Percentiles rank a stretch among this genome's conserved stretches.
Conservation (phyloP, 352 stramenopile genomes). For the Phytophthora melonis region DNA sequence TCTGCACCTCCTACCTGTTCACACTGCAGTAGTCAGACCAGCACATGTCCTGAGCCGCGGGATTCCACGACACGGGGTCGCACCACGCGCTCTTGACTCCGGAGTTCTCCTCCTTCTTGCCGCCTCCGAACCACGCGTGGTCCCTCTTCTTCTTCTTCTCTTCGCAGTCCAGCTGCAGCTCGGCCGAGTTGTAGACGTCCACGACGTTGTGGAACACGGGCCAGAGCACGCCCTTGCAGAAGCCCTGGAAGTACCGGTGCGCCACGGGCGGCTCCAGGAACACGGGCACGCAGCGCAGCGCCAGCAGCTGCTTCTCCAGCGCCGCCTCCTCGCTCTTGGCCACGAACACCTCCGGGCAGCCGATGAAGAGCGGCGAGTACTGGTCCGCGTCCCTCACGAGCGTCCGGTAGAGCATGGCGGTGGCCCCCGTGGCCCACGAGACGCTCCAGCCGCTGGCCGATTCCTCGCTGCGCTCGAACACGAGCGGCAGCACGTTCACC, state of each 20-base stretch:
- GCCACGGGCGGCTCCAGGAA: conserved; percentile 92
- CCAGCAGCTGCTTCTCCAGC: conserved; percentile 80
- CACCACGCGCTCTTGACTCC: conserved; percentile 52
- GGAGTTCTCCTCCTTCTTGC: conserved; percentile 15
- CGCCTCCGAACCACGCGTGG: conserved; percentile 20
- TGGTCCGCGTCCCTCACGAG: conserved; percentile 60
- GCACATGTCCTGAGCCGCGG: conserved; percentile 77
- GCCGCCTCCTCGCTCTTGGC: conserved; percentile 61
- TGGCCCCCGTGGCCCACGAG: conserved; percentile 78
- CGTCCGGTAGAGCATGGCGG: conserved; percentile 81
- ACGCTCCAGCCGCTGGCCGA: conserved; percentile 59
- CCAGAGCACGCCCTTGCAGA: conserved; percentile 98
- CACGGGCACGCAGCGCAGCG: conserved; percentile 96
- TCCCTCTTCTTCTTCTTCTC: conserved; percentile 3
- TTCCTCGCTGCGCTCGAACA: conserved; percentile 66
- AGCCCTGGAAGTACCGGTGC: conserved; percentile 91
- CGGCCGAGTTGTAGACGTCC: conserved; percentile 94
- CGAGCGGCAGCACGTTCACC: conserved; percentile 80
- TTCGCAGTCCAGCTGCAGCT: conserved; percentile 67
- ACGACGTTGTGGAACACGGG: conserved; percentile 97
- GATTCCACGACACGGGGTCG: conserved; percentile 81
- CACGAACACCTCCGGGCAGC: conserved; percentile 82
- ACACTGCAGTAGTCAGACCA: conserved; percentile 86
- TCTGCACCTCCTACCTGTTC: conserved; percentile 44
- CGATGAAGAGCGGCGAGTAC: conserved; percentile 75